These are phyloP conservation scores for Viola pubescens DNA, from an alignment of 441 rosid genomes.

Conservation along the genomic window DNA sequence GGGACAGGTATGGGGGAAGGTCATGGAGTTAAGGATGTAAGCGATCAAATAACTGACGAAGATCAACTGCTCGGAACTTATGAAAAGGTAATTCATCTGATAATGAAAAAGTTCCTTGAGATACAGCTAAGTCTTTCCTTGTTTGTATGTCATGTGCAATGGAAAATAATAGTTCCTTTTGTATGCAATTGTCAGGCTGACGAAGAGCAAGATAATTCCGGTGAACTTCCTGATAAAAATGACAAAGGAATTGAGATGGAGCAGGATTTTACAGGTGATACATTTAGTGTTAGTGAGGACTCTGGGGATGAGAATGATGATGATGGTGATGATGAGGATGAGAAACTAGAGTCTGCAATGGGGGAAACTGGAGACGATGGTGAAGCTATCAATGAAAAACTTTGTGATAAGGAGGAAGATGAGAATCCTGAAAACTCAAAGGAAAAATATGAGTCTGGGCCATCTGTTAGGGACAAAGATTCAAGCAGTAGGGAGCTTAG, in stretches of 20 bases:
- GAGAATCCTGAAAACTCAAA: conserved; percentile 38
- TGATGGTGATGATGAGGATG: conserved; percentile 55
- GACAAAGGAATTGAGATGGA: conserved; percentile 96
- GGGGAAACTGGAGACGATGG: conserved; percentile 74
- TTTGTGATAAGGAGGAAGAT: conserved; percentile 61
- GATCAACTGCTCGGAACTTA: conserved; percentile 76
- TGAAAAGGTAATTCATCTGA: conserved; percentile 45
- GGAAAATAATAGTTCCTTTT: conserved; percentile 14
- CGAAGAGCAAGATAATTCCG: conserved; percentile 56
- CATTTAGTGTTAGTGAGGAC: conserved; percentile 71
- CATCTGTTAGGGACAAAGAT: conserved; percentile 55
- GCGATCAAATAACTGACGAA: conserved; percentile 88
- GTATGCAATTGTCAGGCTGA: conserved; percentile 39
- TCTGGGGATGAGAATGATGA: conserved; percentile 58
- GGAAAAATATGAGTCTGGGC: conserved; percentile 81
- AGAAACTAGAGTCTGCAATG: conserved; percentile 64
- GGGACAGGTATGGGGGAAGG: conserved; percentile 99
- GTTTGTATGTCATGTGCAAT: neutral
- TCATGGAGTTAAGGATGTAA: conserved; percentile 72
- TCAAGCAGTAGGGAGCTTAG: conserved; percentile 62
- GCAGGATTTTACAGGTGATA: conserved; percentile 71
- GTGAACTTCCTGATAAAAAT: conserved; percentile 50
- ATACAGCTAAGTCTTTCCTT: neutral
- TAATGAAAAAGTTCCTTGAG: neutral
- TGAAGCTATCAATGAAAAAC: conserved; percentile 76